Conservation (phyloP, 495 filamentous ascomycete species). For the Geoglossum glabrum region DNA sequence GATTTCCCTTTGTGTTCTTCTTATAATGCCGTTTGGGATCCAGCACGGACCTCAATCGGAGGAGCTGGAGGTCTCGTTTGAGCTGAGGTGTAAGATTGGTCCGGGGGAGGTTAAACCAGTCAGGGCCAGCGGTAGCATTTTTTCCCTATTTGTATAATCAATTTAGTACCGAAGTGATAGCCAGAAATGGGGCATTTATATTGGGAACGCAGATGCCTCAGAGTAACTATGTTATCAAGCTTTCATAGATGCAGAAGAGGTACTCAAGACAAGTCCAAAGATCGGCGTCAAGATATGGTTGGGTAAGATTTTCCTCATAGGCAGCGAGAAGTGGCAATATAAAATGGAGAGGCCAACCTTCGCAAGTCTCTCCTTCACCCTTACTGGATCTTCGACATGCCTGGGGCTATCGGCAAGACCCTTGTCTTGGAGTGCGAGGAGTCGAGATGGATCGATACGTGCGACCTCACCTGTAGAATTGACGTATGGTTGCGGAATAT, state of each 20-base stretch:
- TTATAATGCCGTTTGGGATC: constrained; percentile 87
- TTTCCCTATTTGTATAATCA: constrained; percentile 20
- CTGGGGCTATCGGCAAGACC: constrained; percentile 23
- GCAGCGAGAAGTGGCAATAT: constrained; percentile 11
- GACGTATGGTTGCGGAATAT: constrained; percentile 27
- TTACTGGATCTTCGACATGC: constrained; percentile 25
- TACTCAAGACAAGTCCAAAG: constrained; percentile 54
- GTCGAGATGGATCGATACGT: constrained; percentile 24
- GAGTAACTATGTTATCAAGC: constrained; percentile 96
- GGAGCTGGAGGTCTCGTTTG: constrained; percentile 66
- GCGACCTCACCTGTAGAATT: constrained; percentile 24
- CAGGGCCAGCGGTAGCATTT: constrained; percentile 37
- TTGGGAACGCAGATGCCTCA: constrained; percentile 34
- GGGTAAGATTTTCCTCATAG: constrained; percentile 54
- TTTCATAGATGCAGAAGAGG: constrained; percentile 53
- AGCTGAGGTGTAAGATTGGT: constrained; percentile 69
- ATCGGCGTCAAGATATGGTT: constrained; percentile 33
- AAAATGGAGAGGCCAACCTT: constrained; percentile 24
- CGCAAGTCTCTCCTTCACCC: constrained; percentile 16
- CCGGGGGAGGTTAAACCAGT: constrained; percentile 71
- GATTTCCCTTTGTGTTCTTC: constrained; percentile 40
- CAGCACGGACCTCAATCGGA: constrained; percentile 73
- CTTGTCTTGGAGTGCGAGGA: constrained; percentile 24
- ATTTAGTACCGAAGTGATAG: neutral
- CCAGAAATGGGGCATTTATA: neutral